phyloP scores from a whole-genome alignment of 2,329 filamentous ascomycete species.

The Clarireedia hainanense region DNA sequence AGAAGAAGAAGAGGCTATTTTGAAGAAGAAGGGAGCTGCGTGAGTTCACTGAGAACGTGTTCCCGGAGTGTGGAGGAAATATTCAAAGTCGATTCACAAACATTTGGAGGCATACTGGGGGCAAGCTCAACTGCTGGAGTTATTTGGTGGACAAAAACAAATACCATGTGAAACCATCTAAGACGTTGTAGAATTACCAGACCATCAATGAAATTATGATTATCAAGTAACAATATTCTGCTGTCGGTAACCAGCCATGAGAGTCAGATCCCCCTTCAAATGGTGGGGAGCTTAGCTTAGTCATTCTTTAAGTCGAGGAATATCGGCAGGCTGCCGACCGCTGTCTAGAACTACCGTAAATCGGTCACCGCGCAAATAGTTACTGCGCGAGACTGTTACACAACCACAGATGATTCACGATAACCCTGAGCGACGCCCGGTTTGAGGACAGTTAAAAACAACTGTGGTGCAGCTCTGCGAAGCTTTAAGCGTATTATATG shows the following conservation, averaged over 20 bases:
- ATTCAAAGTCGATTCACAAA: not conserved
- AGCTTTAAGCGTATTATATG: not conserved
- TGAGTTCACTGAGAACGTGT: conserved; percentile 16
- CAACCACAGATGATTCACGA: too few species aligned
- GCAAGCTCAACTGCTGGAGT: too few species aligned
- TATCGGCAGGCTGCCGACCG: too few species aligned
- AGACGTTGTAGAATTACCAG: not conserved
- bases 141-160: not conserved
- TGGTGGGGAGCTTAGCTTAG: too few species aligned
- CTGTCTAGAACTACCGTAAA: too few species aligned
- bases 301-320: too few species aligned
- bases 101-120: not conserved
- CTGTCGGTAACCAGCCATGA: too few species aligned
- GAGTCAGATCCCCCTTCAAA: too few species aligned
- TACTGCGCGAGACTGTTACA: too few species aligned
- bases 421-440: too few species aligned
- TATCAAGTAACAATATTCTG: not conserved
- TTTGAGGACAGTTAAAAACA: not conserved
- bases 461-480: not conserved
- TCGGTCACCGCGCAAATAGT: too few species aligned
- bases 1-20: conserved; percentile 57
- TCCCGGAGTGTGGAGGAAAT: not conserved
- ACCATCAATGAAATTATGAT: not conserved
- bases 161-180: not conserved
- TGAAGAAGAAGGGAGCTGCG: conserved; percentile 50